These are phyloP conservation scores for Peronospora belbahrii DNA, from an alignment of 352 stramenopile species.

Conservation along the genomic window DNA sequence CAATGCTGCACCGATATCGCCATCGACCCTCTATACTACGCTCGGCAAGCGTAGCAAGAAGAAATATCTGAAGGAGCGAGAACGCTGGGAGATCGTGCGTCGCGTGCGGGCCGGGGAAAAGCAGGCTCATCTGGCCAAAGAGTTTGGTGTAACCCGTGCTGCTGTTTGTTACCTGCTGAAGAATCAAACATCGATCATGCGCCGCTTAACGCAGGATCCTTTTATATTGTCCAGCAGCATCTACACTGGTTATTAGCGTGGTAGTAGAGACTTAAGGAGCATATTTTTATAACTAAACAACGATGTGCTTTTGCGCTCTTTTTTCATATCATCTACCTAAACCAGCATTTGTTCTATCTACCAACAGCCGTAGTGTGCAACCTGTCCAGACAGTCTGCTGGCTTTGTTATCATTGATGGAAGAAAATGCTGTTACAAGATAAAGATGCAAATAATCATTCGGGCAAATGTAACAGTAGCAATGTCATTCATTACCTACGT, in stretches of 20 bases:
- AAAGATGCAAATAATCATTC: too few species aligned
- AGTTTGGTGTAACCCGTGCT: slow-evolving; percentile 55
- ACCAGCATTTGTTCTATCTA: too few species aligned
- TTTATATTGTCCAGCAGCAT: slow-evolving; percentile 5
- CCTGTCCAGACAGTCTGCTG: too few species aligned
- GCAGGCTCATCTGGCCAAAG: slow-evolving; percentile 54
- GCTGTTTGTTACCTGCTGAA: slow-evolving; percentile 60
- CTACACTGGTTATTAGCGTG: background rate
- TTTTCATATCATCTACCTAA: too few species aligned
- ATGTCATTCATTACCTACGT: too few species aligned
- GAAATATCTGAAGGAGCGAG: slow-evolving; percentile 60
- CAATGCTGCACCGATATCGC: slow-evolving; percentile 9
- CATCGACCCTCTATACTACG: slow-evolving; percentile 7
- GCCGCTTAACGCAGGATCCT: slow-evolving; percentile 33
- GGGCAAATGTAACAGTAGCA: too few species aligned
- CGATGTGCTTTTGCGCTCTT: too few species aligned
- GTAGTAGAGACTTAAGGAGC: too few species aligned
- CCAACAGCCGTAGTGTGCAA: too few species aligned
- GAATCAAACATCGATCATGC: slow-evolving; percentile 54
- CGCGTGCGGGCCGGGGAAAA: slow-evolving; percentile 50
- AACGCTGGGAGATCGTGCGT: slow-evolving; percentile 58
- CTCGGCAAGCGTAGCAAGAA: slow-evolving; percentile 41
- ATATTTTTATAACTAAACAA: too few species aligned
- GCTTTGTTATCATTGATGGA: too few species aligned
- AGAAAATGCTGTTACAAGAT: too few species aligned